Conservation (phyloP, 148 eudicot species). For the Rhododendron ovatum region DNA sequence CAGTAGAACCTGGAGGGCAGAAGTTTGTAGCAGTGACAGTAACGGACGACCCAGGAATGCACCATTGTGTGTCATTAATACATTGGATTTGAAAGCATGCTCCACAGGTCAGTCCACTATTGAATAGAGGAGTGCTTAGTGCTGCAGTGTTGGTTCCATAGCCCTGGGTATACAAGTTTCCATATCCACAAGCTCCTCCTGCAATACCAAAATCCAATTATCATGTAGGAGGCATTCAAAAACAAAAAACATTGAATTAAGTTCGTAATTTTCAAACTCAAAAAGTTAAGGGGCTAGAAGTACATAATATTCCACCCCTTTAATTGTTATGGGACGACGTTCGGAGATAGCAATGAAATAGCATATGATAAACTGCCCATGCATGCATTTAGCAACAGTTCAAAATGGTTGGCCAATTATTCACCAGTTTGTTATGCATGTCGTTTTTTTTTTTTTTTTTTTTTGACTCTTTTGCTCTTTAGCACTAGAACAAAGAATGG, state of each 20-base stretch:
- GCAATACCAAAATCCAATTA: not conserved
- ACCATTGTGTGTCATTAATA: slow-evolving; percentile 25
- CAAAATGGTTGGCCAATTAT: not conserved
- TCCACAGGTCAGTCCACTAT: slow-evolving; percentile 26
- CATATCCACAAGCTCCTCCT: slow-evolving; percentile 52
- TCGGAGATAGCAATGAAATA: not conserved
- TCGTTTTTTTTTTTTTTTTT: not conserved
- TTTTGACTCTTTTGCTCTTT: not conserved
- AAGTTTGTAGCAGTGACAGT: slow-evolving; percentile 44
- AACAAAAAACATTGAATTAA: not conserved
- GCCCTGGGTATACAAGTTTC: slow-evolving; percentile 39
- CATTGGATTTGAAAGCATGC: slow-evolving; percentile 35
- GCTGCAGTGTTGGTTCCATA: slow-evolving; percentile 48
- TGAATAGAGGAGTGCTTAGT: slow-evolving; percentile 41
- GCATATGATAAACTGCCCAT: not conserved
- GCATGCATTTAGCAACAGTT: not conserved
- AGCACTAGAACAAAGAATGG: not conserved
- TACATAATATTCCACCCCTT: not conserved
- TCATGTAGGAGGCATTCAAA: not conserved
- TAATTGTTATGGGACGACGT: not conserved
- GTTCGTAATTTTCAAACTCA: not conserved
- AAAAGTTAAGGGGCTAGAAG: not conserved
- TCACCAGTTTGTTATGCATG: not conserved
- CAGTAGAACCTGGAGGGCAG: slow-evolving; percentile 35
- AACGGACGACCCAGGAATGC: slow-evolving; percentile 26